Evolutionary conservation across 2,329 filamentous ascomycete species (phyloP).

Genomic region (Hymenoscyphus albidus): DNA sequence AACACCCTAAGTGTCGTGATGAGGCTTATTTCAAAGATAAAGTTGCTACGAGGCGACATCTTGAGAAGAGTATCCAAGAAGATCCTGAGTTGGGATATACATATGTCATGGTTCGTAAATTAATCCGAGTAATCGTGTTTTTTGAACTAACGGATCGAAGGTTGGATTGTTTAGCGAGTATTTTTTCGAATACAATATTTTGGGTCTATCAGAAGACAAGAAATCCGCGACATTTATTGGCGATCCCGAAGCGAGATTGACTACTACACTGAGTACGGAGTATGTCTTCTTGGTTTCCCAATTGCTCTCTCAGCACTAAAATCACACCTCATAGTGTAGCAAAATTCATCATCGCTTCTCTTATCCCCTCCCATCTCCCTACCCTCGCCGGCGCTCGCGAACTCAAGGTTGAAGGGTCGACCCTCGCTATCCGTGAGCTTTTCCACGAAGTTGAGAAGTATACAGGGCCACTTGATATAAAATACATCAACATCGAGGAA

Average conservation of each 20-base stretch:
- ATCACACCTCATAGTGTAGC: background rate
- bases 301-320: background rate
- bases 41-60: conserved; percentile 7
- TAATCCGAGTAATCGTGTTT: too few relatives aligned
- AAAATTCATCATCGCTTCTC: background rate
- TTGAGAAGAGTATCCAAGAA: background rate
- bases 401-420: conserved; percentile 1
- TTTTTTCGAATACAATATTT: conserved; percentile 6
- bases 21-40: conserved; percentile 11
- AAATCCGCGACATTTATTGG: conserved; percentile 8
- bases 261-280: background rate
- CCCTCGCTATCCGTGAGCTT: background rate
- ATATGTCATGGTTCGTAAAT: background rate
- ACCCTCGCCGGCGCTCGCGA: background rate
- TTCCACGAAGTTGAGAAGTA: background rate
- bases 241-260: background rate
- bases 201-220: conserved; percentile 7
- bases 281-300: background rate
- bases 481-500: background rate
- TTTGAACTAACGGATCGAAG: too few relatives aligned
- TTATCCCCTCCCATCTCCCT: background rate
- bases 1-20: background rate
- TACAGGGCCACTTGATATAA: background rate
- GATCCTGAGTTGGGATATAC: conserved; percentile 6
- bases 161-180: conserved; percentile 4